Conservation (phyloP, 2,329 filamentous ascomycete species). For the Fusarium gaditjirri region DNA sequence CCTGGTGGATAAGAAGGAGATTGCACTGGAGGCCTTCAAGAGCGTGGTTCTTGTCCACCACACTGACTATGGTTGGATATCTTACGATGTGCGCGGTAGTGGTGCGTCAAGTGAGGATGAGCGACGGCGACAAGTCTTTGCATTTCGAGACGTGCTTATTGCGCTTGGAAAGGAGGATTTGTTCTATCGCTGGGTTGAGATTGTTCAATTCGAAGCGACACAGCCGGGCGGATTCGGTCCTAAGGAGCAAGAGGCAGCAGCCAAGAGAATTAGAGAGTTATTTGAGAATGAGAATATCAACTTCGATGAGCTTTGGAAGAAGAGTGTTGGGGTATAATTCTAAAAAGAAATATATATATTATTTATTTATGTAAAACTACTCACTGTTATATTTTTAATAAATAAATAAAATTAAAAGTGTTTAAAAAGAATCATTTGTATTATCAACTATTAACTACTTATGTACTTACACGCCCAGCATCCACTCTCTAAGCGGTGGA, state of each 20-base stretch:
- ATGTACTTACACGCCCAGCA: slow-evolving; percentile 18
- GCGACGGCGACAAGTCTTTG: slow-evolving; percentile 77
- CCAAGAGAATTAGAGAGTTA: slow-evolving; percentile 77
- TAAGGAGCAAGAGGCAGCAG: slow-evolving; percentile 77
- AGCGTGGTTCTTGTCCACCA: slow-evolving; percentile 76
- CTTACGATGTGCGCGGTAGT: slow-evolving; percentile 68
- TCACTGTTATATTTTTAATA: not conserved
- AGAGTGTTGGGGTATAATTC: slow-evolving; percentile 51
- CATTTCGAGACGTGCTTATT: slow-evolving; percentile 80
- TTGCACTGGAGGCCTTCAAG: slow-evolving; percentile 73
- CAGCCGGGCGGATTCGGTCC: slow-evolving; percentile 81
- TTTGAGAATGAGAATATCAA: slow-evolving; percentile 82
- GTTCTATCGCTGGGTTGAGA: slow-evolving; percentile 93
- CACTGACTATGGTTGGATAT: slow-evolving; percentile 74
- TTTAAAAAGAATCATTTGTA: not conserved
- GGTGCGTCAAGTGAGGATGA: slow-evolving; percentile 67
- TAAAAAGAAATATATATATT: not conserved
- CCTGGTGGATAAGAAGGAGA: slow-evolving; percentile 71
- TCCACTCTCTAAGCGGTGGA: slow-evolving; percentile 32
- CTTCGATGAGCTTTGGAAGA: slow-evolving; percentile 82
- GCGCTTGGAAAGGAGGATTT: slow-evolving; percentile 85
- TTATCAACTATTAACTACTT: not conserved
- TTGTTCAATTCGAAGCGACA: slow-evolving; percentile 87
- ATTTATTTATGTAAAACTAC: not conserved
- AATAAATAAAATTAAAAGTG: no score